phyloP scores from a whole-genome alignment of 441 rosid genomes.

The Erodium trifolium region DNA sequence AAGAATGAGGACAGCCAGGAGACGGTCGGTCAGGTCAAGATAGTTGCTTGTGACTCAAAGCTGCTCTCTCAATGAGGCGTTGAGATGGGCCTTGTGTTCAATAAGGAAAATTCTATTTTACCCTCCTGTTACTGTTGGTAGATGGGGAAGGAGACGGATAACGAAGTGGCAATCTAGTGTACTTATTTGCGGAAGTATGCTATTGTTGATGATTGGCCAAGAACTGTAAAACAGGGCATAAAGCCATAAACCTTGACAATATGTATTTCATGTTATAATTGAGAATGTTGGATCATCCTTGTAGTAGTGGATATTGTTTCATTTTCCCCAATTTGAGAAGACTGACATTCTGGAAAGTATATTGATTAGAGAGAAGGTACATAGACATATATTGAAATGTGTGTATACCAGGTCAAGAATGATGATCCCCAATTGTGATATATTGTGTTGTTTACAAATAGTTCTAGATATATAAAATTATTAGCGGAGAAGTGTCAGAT shows the following conservation, averaged over 20 bases:
- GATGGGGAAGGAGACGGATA: background rate
- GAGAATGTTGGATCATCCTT: too few relatives aligned
- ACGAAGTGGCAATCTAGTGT: too few relatives aligned
- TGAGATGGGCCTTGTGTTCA: background rate
- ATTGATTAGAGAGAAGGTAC: too few relatives aligned
- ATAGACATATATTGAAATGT: too few relatives aligned
- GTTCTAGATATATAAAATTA: too few relatives aligned
- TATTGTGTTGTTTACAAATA: too few relatives aligned
- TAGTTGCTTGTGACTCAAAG: constrained; percentile 97
- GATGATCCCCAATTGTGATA: too few relatives aligned
- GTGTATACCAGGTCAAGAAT: too few relatives aligned
- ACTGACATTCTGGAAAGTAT: too few relatives aligned
- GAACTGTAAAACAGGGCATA: background rate
- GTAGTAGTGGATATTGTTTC: too few relatives aligned
- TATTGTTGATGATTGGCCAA: background rate
- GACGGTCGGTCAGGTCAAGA: constrained; percentile 68
- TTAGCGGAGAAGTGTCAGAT: too few relatives aligned
- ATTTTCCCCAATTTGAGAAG: too few relatives aligned
- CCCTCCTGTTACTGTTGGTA: background rate
- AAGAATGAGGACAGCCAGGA: constrained; percentile 61
- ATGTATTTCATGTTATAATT: background rate
- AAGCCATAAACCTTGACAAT: background rate
- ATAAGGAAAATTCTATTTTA: constrained; percentile 4
- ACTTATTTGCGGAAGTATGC: background rate
- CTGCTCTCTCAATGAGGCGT: constrained; percentile 56